Evolutionary conservation across 176 grass and related monocot species (phyloP).

Genomic region (Panicum miliaceum): DNA sequence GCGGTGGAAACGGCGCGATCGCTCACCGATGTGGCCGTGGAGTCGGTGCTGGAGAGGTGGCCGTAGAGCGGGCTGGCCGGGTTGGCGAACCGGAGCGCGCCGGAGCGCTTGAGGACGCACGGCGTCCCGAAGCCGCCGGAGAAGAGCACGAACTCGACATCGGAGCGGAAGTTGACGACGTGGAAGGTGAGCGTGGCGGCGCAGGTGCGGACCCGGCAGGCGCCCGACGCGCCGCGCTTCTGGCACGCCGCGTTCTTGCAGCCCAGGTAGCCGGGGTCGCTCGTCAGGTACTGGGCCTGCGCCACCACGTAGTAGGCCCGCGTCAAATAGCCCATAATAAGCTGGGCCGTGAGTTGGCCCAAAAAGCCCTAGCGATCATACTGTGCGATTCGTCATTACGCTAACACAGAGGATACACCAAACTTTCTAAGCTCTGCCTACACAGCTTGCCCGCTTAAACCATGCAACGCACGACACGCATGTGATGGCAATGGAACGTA

Average conservation of each 20-base stretch:
- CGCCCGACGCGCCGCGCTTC: conserved; percentile 21
- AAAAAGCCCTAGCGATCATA: background rate
- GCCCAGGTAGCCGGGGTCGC: conserved; percentile 52
- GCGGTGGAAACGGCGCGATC: no score
- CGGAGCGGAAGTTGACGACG: conserved; percentile 78
- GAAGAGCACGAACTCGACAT: conserved; percentile 83
- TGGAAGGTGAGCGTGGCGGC: conserved; percentile 72
- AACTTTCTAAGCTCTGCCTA: background rate
- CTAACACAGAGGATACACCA: background rate
- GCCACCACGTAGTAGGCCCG: background rate
- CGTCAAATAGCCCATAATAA: background rate
- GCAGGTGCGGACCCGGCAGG: conserved; percentile 55
- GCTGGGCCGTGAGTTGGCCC: background rate
- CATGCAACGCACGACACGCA: conserved; percentile 21
- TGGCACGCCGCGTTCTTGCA: conserved; percentile 64
- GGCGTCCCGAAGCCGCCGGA: conserved; percentile 68
- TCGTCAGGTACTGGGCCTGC: conserved; percentile 65
- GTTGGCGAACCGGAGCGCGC: conserved; percentile 63
- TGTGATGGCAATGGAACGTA: background rate
- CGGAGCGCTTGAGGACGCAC: conserved; percentile 63
- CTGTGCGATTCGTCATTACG: background rate
- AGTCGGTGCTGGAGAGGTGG: conserved; percentile 77
- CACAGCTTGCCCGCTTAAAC: conserved; percentile 9
- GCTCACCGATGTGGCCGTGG: conserved; percentile 67
- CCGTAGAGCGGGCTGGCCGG: conserved; percentile 67